phyloP scores from a whole-genome alignment of 805 yeast species.

The Myxozyma mucilagina region DNA sequence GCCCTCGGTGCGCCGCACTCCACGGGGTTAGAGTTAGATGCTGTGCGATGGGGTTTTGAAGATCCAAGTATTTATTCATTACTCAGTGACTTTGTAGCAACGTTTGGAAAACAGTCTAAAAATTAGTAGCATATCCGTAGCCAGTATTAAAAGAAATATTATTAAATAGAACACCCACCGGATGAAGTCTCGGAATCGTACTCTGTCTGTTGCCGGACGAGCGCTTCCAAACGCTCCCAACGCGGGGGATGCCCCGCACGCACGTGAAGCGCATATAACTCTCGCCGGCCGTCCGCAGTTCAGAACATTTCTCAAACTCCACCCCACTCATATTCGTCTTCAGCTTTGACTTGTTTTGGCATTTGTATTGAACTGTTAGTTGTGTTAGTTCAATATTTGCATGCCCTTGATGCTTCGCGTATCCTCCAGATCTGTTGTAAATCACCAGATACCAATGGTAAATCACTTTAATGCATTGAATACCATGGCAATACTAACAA shows the following conservation, averaged over 20 bases:
- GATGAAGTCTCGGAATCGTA: not conserved
- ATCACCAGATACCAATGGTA: slow-evolving; percentile 1
- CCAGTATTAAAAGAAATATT: too few species aligned
- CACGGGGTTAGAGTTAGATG: not conserved
- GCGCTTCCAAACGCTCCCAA: not conserved
- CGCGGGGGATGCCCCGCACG: slow-evolving; percentile 6
- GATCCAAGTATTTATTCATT: too few species aligned
- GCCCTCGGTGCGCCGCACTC: slow-evolving; percentile 1
- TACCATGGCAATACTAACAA: not conserved
- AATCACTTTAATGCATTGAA: not conserved
- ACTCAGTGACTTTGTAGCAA: too few species aligned
- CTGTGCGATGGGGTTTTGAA: not conserved
- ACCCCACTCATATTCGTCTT: not conserved
- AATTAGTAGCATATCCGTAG: too few species aligned
- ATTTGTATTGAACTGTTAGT: not conserved
- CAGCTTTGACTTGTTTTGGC: not conserved
- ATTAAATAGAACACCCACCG: not conserved
- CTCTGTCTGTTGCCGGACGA: slow-evolving; percentile 2
- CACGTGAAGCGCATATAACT: slow-evolving; percentile 2
- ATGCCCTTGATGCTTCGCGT: slow-evolving; percentile 3
- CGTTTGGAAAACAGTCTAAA: too few species aligned
- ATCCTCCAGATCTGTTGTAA: not conserved
- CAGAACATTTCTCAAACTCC: not conserved
- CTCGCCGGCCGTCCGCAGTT: slow-evolving; percentile 1
- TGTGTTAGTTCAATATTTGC: too few species aligned